Percentiles rank a stretch among this genome's conserved stretches.
These are phyloP conservation scores for Opeltia flavorubescens DNA, from an alignment of 495 filamentous ascomycete species.

Conservation along the genomic window DNA sequence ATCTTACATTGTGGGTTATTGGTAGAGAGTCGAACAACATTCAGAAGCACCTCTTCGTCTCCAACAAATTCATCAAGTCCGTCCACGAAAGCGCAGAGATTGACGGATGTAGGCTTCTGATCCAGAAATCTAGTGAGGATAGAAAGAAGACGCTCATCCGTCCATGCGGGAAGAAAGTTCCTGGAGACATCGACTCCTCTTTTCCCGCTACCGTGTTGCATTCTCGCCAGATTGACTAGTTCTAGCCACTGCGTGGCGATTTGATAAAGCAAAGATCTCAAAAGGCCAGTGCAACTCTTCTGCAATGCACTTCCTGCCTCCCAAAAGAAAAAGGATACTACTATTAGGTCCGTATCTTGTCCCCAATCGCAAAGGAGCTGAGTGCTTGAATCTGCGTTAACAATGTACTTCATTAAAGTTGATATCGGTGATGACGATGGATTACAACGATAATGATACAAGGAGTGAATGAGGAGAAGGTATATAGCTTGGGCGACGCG, in stretches of 20 bases:
- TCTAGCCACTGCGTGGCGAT: conserved; percentile 13
- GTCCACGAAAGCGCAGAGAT: conserved; percentile 33
- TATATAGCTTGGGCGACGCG: background rate
- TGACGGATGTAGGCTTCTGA: background rate
- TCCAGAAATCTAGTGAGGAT: conserved; percentile 8
- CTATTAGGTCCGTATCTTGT: conserved; percentile 16
- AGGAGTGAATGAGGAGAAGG: background rate
- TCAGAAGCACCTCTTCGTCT: background rate
- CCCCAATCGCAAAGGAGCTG: conserved; percentile 4
- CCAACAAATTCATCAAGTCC: conserved; percentile 29
- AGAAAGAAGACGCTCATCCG: conserved; percentile 3
- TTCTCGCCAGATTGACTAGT: conserved; percentile 9
- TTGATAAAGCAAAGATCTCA: conserved; percentile 28
- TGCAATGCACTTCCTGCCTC: conserved; percentile 22
- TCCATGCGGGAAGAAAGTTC: background rate
- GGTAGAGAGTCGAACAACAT: background rate
- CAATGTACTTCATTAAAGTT: conserved; percentile 30
- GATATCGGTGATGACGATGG: conserved; percentile 28
- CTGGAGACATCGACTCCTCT: background rate
- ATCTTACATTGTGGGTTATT: background rate
- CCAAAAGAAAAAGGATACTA: conserved; percentile 35
- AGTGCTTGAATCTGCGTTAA: conserved; percentile 3
- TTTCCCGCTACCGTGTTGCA: conserved; percentile 13
- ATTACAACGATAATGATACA: conserved; percentile 8
- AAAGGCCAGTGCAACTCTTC: conserved; percentile 27